Evolutionary conservation across 2,329 filamentous ascomycete species (phyloP), one percentile per base, ranked within the genome.

Genomic region (Talaromyces albobiverticillius): DNA sequence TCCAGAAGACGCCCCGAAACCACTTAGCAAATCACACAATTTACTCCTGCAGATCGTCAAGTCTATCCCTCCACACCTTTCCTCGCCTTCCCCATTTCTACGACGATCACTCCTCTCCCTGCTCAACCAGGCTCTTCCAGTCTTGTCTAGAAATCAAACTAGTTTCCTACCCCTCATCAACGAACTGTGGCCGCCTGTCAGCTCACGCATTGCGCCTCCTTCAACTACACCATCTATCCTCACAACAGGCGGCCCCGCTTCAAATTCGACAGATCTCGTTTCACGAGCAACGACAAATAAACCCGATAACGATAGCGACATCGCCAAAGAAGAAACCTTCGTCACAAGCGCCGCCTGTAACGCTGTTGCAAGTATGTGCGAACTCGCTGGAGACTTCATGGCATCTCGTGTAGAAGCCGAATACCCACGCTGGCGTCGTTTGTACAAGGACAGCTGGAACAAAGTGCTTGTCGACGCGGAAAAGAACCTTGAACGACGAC

Each of bases 121-220:
- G 5, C 81, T 97, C 11, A 76, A 81, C 23, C 90, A 85, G 0
- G 86, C 90, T 3, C 82, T 87, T 4, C 82, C 86, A 1, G 80
- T 88, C 1, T 81, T 99, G 3, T 82, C 87, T 0, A 79, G 78
- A 3, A 85, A 96, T 60, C 88, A 96, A 66, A 85, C 92, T 57
- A 83, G 85, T 0, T 96, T 96, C 67, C 74, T 99, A 1, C 94
- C 94, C 0, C 79, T 97, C 0, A 85, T 97, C 61, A 94, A 97
- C 70, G 86, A 88, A 3, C 77, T 97, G 7, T 99, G 93, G 93
- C 91, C 92, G 0, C 87, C 95, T 6, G 75, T 96, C 4, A 67
- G 68, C 11, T 61, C 67, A 2, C 63, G 70, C 43, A 65, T 74
- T 46, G 64, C 64, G 16, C 64, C 70, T 31, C 68, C 72, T n/a